Conservation (phyloP, 768 basidiomycete genomes). For the Tulasnella sp. region DNA sequence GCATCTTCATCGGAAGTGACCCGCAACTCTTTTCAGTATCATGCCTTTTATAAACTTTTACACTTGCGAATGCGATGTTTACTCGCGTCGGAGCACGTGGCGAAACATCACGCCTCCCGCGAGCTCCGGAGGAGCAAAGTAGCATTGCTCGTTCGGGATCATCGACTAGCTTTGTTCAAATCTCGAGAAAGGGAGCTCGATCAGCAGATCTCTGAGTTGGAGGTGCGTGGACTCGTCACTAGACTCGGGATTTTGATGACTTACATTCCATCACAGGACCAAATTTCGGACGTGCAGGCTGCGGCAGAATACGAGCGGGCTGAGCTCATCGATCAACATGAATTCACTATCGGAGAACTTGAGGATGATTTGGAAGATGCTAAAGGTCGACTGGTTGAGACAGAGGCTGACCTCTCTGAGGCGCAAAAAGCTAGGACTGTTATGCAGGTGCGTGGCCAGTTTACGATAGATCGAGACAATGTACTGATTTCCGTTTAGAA, state of each 20-base stretch:
- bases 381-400: not conserved
- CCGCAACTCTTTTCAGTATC: slow-evolving; percentile 4
- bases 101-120: not conserved
- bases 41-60: slow-evolving; percentile 21
- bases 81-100: slow-evolving; percentile 9
- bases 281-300: slow-evolving; percentile 7
- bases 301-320: not conserved
- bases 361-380: not conserved
- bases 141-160: not conserved
- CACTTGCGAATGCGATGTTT: slow-evolving; percentile 15
- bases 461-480: not conserved
- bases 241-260: not conserved
- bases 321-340: not conserved
- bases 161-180: slow-evolving; percentile 16
- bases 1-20: not conserved
- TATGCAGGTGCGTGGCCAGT: not conserved
- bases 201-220: slow-evolving; percentile 3
- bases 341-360: not conserved
- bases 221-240: not conserved
- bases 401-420: slow-evolving; percentile 3
- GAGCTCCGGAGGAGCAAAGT: not conserved
- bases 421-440: not conserved
- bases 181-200: slow-evolving; percentile 26
- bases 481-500: not conserved
- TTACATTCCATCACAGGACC: not conserved